Conservation (phyloP, 257 asterid species). For the Solanum medicagineum region DNA sequence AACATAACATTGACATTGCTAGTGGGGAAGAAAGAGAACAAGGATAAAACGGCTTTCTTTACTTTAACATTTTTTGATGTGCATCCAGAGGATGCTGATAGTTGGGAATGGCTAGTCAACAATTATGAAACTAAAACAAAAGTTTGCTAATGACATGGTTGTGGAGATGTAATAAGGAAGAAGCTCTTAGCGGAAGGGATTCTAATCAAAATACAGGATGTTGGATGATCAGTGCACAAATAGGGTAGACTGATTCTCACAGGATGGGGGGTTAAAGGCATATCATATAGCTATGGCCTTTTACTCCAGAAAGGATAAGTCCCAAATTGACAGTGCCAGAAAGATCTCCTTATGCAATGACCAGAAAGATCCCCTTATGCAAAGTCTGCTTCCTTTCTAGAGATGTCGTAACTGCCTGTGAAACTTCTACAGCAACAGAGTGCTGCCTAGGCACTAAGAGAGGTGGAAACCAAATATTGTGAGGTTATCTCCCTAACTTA, state of each 20-base stretch:
- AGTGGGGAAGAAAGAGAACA: not conserved
- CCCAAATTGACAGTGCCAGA: not conserved
- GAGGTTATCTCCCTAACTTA: not conserved
- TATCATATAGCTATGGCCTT: not conserved
- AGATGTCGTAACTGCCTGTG: not conserved
- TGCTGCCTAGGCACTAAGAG: not conserved
- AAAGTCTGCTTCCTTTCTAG: not conserved
- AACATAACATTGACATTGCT: not conserved
- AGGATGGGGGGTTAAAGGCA: not conserved
- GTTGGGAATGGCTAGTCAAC: not conserved
- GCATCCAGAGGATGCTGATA: not conserved
- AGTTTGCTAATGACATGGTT: not conserved
- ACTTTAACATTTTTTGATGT: not conserved
- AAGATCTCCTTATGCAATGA: not conserved
- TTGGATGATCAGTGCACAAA: not conserved
- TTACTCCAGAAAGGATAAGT: not conserved
- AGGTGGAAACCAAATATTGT: not conserved
- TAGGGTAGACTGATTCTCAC: not conserved
- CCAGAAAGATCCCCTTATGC: not conserved
- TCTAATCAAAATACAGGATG: not conserved
- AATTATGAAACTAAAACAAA: not conserved
- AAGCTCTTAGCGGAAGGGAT: not conserved
- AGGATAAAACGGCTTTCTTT: not conserved
- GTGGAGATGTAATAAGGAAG: not conserved
- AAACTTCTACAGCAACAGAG: not conserved